Percentiles rank a stretch among this genome's conserved stretches.
Conservation (phyloP, 768 basidiomycete species). For the Pisolithus orientalis region DNA sequence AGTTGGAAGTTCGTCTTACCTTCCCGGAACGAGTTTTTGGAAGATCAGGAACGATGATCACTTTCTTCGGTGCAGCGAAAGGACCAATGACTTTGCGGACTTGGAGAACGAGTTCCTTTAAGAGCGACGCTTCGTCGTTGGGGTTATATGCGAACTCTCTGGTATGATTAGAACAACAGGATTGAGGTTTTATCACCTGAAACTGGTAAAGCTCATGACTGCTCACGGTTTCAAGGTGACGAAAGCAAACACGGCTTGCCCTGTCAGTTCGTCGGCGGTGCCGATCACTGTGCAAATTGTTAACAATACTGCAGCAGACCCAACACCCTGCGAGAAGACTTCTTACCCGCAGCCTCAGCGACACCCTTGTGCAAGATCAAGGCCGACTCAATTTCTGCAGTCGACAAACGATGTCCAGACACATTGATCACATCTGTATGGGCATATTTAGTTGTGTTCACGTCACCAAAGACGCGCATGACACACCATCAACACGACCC, state of each 20-base stretch:
- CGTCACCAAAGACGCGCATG: conserved; percentile 2
- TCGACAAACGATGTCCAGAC: conserved; percentile 93
- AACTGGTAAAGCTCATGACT: neutral
- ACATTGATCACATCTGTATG: conserved; percentile 89
- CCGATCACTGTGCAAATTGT: conserved; percentile 53
- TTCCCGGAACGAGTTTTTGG: conserved; percentile 96
- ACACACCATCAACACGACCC: conserved; percentile 86
- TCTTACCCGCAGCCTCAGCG: conserved; percentile 80
- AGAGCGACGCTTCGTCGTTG: conserved; percentile 59
- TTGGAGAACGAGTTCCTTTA: conserved; percentile 88
- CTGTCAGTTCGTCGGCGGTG: conserved; percentile 79
- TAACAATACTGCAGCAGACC: conserved; percentile 3
- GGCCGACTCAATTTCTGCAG: conserved; percentile 96
- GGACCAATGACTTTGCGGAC: conserved; percentile 97
- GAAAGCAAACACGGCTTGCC: conserved; percentile 92
- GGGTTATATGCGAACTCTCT: conserved; percentile 79
- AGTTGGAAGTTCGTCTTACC: conserved; percentile 26
- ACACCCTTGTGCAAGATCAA: conserved; percentile 93
- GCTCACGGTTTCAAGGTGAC: conserved; percentile 90
- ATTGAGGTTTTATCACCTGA: neutral
- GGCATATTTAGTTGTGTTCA: neutral
- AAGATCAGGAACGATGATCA: conserved; percentile 74
- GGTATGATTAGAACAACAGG: too few relatives aligned
- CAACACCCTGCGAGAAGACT: neutral
- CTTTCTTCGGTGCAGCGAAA: conserved; percentile 94